These are phyloP conservation scores for Seiridium cupressi DNA, from an alignment of 2,329 filamentous ascomycete species.

Conservation along the genomic window DNA sequence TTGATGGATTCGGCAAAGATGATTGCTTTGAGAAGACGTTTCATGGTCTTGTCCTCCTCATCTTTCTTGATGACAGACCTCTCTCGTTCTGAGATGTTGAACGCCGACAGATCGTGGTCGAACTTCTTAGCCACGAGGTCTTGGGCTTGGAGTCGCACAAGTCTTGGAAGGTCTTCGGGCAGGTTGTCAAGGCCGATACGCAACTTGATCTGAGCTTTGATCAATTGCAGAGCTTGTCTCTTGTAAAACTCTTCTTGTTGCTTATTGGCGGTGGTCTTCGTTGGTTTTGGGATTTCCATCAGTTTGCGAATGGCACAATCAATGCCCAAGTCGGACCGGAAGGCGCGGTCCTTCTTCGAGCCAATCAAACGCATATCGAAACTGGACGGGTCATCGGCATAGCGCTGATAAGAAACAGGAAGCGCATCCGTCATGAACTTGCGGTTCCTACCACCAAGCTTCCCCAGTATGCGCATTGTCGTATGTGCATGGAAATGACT, in stretches of 20 bases:
- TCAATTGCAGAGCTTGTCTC: slow-evolving; percentile 83
- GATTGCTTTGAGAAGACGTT: slow-evolving; percentile 84
- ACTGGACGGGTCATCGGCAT: slow-evolving; percentile 82
- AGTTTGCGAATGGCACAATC: slow-evolving; percentile 87
- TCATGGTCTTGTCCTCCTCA: slow-evolving; percentile 76
- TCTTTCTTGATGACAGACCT: slow-evolving; percentile 86
- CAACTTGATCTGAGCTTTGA: slow-evolving; percentile 86
- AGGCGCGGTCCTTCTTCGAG: slow-evolving; percentile 83
- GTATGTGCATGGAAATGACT: slow-evolving; percentile 98
- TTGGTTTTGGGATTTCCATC: slow-evolving; percentile 71
- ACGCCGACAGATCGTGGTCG: slow-evolving; percentile 66
- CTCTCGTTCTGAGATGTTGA: slow-evolving; percentile 74
- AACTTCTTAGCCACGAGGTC: slow-evolving; percentile 74
- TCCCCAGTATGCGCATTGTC: slow-evolving; percentile 94
- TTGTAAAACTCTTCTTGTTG: slow-evolving; percentile 83
- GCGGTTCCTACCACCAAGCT: slow-evolving; percentile 90
- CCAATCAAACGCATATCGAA: slow-evolving; percentile 88
- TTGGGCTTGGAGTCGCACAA: slow-evolving; percentile 85
- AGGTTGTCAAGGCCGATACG: slow-evolving; percentile 84
- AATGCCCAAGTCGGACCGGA: slow-evolving; percentile 82
- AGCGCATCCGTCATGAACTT: slow-evolving; percentile 93
- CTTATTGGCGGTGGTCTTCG: slow-evolving; percentile 49
- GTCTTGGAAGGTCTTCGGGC: slow-evolving; percentile 82
- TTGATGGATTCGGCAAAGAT: slow-evolving; percentile 83
- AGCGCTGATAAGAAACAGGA: slow-evolving; percentile 78